Conservation (phyloP, 2,329 filamentous ascomycete genomes). For the Botrytis cinerea region DNA sequence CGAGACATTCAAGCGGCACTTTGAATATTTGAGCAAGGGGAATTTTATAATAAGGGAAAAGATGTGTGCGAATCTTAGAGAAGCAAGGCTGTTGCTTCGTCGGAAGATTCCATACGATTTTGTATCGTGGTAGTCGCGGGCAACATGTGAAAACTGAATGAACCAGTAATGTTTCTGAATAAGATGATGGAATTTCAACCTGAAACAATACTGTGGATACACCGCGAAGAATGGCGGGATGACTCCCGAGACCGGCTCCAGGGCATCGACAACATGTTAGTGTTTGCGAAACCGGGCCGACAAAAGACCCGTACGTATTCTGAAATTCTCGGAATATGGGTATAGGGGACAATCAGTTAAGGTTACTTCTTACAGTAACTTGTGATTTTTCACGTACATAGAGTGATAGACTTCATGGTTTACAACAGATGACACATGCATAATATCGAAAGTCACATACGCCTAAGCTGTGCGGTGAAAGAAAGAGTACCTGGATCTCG, state of each 20-base stretch:
- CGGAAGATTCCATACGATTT: not conserved
- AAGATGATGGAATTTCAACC: not conserved
- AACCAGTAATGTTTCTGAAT: not conserved
- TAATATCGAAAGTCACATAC: not conserved
- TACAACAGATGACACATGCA: conserved; percentile 1
- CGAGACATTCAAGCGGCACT: not conserved
- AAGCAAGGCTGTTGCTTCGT: not conserved
- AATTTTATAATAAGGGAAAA: not conserved
- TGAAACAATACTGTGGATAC: not conserved
- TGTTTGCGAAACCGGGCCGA: not conserved
- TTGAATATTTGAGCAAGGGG: not conserved
- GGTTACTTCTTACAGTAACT: not conserved
- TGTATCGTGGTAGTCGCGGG: not conserved
- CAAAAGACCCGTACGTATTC: not conserved
- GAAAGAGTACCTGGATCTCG: not conserved
- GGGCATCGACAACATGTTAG: not conserved
- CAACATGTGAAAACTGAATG: not conserved
- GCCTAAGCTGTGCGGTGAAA: not conserved
- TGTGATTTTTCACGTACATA: not conserved
- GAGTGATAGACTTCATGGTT: not conserved
- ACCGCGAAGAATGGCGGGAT: not conserved
- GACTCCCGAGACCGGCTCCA: not conserved
- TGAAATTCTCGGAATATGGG: not conserved
- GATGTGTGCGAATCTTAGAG: not conserved
- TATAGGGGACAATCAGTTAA: not conserved